Evolutionary conservation across 495 filamentous ascomycete species (phyloP).

Genomic region (Aspergillus bertholletiae): DNA sequence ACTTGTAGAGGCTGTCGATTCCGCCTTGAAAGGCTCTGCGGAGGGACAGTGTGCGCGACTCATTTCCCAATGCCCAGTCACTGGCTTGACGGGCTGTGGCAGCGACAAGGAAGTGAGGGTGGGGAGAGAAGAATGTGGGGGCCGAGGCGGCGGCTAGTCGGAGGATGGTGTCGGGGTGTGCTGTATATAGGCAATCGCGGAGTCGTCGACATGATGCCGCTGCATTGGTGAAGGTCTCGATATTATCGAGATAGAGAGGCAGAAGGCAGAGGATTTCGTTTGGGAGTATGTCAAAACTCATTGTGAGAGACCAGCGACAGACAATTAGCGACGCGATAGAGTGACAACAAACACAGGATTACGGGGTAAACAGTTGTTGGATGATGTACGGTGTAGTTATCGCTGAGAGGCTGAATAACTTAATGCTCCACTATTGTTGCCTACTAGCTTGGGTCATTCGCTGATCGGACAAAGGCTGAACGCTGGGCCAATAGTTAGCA

Average conservation of each 20-base stretch:
- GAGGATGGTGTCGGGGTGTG: constrained; percentile 19
- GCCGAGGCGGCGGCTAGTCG: constrained; percentile 24
- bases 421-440: too few species aligned
- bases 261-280: constrained; percentile 26
- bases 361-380: too few species aligned
- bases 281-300: constrained; percentile 18
- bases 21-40: constrained; percentile 18
- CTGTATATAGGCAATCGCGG: not conserved
- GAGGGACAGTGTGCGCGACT: constrained; percentile 20
- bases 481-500: too few species aligned
- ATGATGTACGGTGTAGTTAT: too few species aligned
- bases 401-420: too few species aligned
- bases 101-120: constrained; percentile 33
- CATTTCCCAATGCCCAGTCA: constrained; percentile 29
- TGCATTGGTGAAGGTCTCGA: constrained; percentile 32
- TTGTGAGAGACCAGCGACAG: not conserved
- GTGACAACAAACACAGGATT: not conserved
- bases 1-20: constrained; percentile 27
- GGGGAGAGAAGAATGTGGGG: constrained; percentile 35
- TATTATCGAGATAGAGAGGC: constrained; percentile 29
- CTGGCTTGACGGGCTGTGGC: constrained; percentile 27
- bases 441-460: too few species aligned
- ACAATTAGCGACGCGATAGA: not conserved
- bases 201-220: constrained; percentile 28
- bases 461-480: too few species aligned